Percentiles rank a stretch among this genome's conserved stretches.
Conservation (phyloP, 2,329 filamentous ascomycete genomes). For the Ceratocystis ficicola region DNA sequence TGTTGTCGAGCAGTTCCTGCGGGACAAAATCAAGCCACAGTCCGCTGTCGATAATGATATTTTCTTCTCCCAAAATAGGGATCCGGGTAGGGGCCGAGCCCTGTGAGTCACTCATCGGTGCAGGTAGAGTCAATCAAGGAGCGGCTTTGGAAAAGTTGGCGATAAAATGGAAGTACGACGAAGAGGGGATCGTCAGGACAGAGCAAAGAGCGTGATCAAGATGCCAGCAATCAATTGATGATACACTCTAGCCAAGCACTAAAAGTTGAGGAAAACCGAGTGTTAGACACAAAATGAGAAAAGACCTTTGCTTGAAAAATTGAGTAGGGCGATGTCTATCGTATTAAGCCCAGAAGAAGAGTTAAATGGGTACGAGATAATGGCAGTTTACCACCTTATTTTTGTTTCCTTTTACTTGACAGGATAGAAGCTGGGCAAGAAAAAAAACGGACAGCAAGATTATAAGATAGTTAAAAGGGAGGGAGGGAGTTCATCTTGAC, state of each 20-base stretch:
- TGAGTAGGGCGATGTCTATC: not conserved
- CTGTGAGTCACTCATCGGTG: conserved; percentile 11
- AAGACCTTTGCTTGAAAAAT: not conserved
- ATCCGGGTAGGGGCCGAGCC: conserved; percentile 31
- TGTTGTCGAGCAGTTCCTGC: conserved; percentile 63
- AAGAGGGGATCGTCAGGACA: not conserved
- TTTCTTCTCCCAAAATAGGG: conserved; percentile 74
- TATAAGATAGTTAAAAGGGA: not conserved
- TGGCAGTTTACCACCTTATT: not conserved
- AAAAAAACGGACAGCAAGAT: not conserved
- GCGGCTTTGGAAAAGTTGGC: not conserved
- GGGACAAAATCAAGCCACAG: conserved; percentile 77
- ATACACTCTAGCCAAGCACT: not conserved
- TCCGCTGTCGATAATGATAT: conserved; percentile 83
- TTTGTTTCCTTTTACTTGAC: not conserved
- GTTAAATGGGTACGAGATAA: not conserved
- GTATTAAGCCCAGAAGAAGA: not conserved
- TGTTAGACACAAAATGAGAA: not conserved
- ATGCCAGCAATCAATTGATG: not conserved
- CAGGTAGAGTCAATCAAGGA: not conserved
- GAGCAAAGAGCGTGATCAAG: not conserved
- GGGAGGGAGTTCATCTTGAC: not conserved
- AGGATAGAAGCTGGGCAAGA: not conserved
- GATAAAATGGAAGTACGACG: not conserved
- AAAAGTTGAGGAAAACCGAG: not conserved